phyloP scores from a whole-genome alignment of 257 asterid species.

The Cynanchum wilfordii region DNA sequence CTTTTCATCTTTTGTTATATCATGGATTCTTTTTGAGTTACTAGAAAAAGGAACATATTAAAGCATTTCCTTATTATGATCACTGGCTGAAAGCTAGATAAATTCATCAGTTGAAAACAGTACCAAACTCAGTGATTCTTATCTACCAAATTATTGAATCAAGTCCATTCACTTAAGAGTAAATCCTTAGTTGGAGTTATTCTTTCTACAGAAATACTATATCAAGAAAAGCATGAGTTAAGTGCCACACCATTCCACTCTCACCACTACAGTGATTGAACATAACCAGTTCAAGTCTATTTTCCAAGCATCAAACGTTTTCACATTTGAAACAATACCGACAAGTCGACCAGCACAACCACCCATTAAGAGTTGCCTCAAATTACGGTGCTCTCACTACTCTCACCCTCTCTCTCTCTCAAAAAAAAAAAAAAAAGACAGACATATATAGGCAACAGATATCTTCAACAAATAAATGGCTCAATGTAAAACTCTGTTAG shows the following conservation, averaged over 20 bases:
- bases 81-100: background rate
- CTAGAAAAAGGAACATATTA: background rate
- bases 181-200: background rate
- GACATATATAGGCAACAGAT: background rate
- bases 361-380: background rate
- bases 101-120: background rate
- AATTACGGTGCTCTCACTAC: background rate
- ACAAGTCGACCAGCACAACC: background rate
- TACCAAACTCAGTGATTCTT: background rate
- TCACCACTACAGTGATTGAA: too few species aligned
- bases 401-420: background rate
- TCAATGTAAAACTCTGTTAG: background rate
- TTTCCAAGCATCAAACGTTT: background rate
- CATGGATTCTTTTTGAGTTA: background rate
- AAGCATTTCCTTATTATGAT: background rate
- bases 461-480: slow-evolving; percentile 2
- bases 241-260: background rate
- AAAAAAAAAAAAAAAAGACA: too few species aligned
- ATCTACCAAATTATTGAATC: background rate
- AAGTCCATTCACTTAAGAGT: background rate
- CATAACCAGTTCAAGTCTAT: background rate
- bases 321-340: background rate
- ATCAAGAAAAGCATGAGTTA: background rate
- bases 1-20: background rate
- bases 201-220: background rate